Evolutionary conservation across 306 rosid species (phyloP), one percentile per base, ranked within the genome.

Genomic region (Castanopsis chinensis): DNA sequence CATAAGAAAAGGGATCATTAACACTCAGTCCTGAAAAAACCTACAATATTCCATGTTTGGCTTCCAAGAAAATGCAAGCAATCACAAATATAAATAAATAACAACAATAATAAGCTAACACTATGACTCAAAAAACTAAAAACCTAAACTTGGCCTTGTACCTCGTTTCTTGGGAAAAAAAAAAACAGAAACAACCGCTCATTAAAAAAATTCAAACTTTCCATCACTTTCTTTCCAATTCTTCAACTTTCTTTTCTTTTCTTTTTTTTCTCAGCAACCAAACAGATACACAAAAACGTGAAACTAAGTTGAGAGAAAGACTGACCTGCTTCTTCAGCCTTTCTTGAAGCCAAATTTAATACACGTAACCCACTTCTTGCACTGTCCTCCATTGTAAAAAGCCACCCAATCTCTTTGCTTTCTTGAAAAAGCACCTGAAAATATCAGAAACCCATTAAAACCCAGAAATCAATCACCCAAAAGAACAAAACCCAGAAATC

Each of bases 261-360:
- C 25, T 30, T 4, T 63, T 23, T 59, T 15, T 23, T 27, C 23
- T 25, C 55, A 33, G 32, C 12, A 56, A 30, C 25, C 69, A 83
- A 61, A 75, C 68, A 53, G 77, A 52, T 33, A 58, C 27, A 15
- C 41, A 73, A 17, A 69, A 69, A 65, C 23, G 61, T 32, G 55
- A 59, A 57, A 35, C 30, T 63, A 57, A 69, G 60, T 57, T 23
- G 69, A 11, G 67, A 60, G 61, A 69, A 71, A 65, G 51, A 81
- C 87, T 28, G 20, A 91, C 99, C 97, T 43, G 99, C 87, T 89
- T 93, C 97, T 86, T 91, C 99, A 56, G 97, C 98, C 80, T 91
- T 95, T 81, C 98, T 93, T 77, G 97, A 93, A 79, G 98, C 97
- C 91, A 91, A 74, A 41, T 84, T 89, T 55, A 90, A 78, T 86